A percentile compares a stretch with the other conserved stretches of the same genome.
Conservation (phyloP, 495 filamentous ascomycete genomes). For the Penicillium paxilli region DNA sequence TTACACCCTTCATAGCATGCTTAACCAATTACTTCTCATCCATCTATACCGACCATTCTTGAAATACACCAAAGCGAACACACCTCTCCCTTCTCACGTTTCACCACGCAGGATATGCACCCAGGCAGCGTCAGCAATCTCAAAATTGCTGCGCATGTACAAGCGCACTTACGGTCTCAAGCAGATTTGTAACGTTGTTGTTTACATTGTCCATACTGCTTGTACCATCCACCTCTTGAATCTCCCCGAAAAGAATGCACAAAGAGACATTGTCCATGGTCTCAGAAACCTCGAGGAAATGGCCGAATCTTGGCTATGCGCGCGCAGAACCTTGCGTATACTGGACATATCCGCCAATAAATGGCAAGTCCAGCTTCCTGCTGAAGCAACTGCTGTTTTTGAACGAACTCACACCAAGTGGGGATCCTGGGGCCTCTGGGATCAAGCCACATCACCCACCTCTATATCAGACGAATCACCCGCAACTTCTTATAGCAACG, state of each 20-base stretch:
- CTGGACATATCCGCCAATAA: constrained; percentile 81
- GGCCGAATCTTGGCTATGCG: constrained; percentile 91
- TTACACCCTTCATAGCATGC: constrained; percentile 68
- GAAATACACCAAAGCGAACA: constrained; percentile 77
- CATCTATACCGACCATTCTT: constrained; percentile 97
- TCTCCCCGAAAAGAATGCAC: constrained; percentile 84
- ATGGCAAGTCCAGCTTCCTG: constrained; percentile 85
- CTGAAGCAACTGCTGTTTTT: constrained; percentile 75
- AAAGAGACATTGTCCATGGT: constrained; percentile 83
- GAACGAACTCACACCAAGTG: constrained; percentile 62
- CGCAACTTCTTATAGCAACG: constrained; percentile 3
- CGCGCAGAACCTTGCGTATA: constrained; percentile 79
- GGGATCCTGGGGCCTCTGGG: constrained; percentile 49
- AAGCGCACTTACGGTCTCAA: constrained; percentile 87
- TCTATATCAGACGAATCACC: constrained; percentile 35
- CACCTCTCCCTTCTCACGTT: constrained; percentile 82
- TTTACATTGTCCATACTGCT: constrained; percentile 92
- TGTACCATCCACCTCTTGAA: constrained; percentile 95
- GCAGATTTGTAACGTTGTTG: constrained; percentile 92
- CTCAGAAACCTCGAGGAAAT: constrained; percentile 96
- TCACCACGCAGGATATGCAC: constrained; percentile 90
- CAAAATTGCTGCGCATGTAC: constrained; percentile 88
- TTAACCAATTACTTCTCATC: constrained; percentile 93
- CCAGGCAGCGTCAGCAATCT: constrained; percentile 82
- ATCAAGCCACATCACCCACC: constrained; percentile 35